Evolutionary conservation across 768 basidiomycete genomes (phyloP).

Genomic region (Leccinum subgranulosum): DNA sequence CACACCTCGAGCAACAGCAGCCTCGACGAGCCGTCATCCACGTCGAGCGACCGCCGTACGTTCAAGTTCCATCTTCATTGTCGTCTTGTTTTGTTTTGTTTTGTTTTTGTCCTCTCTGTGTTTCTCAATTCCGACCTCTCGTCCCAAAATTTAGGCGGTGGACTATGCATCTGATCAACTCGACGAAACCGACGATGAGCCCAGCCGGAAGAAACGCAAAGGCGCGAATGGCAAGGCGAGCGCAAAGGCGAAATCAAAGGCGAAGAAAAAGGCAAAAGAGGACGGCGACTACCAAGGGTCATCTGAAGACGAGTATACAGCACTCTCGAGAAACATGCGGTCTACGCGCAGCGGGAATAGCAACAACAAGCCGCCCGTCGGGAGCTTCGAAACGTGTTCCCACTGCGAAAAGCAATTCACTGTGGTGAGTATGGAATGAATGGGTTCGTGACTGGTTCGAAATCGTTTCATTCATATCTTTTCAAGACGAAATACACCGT

Average conservation of each 20-base stretch:
- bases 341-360: constrained; percentile 29
- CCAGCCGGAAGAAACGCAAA: constrained; percentile 56
- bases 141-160: constrained; percentile 13
- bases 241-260: constrained; percentile 39
- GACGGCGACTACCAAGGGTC: constrained; percentile 51
- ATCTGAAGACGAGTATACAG: constrained; percentile 65
- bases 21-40: constrained; percentile 16
- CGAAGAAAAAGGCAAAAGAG: constrained; percentile 39
- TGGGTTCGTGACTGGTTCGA: neutral
- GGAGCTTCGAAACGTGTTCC: constrained; percentile 78
- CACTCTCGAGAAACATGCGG: constrained; percentile 52
- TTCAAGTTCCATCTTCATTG: neutral
- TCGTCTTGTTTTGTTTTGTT: neutral
- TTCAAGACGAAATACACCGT: constrained; percentile 83
- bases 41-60: constrained; percentile 10
- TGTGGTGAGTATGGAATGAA: constrained; percentile 57
- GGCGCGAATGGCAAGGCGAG: constrained; percentile 39
- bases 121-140: neutral
- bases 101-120: neutral
- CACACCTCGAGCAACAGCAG: neutral
- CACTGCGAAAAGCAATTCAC: constrained; percentile 83
- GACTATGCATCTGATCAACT: constrained; percentile 75
- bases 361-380: constrained; percentile 59
- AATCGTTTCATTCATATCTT: neutral
- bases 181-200: constrained; percentile 50